Evolutionary conservation across 2,329 filamentous ascomycete species (phyloP).

Genomic region (Metarhizium anisopliae): DNA sequence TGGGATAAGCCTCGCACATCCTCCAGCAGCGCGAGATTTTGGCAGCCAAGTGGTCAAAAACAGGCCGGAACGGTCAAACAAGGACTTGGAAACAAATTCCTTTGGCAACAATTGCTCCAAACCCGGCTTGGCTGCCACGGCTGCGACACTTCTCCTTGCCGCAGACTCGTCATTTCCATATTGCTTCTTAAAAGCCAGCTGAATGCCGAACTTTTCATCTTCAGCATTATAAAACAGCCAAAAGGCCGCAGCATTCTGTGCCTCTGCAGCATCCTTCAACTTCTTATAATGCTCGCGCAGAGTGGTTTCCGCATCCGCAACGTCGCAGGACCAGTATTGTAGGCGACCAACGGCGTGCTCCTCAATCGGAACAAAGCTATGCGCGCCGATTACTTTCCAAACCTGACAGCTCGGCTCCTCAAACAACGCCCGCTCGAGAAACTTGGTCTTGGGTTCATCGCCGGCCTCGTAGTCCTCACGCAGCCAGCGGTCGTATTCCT

Average conservation of each 20-base stretch:
- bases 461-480: constrained; percentile 7
- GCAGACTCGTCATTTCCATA: constrained; percentile 1
- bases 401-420: not conserved
- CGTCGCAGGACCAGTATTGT: constrained; percentile 2
- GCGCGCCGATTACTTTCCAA: constrained; percentile 8
- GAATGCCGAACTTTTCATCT: not conserved
- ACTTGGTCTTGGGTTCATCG: constrained; percentile 3
- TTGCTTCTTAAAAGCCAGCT: constrained; percentile 5
- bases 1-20: constrained; percentile 4
- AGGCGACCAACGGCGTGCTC: constrained; percentile 7
- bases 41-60: constrained; percentile 8
- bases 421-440: constrained; percentile 6
- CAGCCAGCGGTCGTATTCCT: constrained; percentile 8
- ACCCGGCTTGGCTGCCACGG: not conserved
- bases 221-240: constrained; percentile 7
- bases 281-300: not conserved
- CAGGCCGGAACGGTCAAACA: constrained; percentile 2
- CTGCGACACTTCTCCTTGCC: not conserved
- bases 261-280: constrained; percentile 1
- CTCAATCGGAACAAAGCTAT: constrained; percentile 7
- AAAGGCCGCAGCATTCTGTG: constrained; percentile 2
- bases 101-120: not conserved
- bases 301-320: not conserved
- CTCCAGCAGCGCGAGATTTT: constrained; percentile 3
- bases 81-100: not conserved